Base-by-base conservation (phyloP, 495 filamentous ascomycete genomes). In the Talaromyces proteolyticus region DNA sequence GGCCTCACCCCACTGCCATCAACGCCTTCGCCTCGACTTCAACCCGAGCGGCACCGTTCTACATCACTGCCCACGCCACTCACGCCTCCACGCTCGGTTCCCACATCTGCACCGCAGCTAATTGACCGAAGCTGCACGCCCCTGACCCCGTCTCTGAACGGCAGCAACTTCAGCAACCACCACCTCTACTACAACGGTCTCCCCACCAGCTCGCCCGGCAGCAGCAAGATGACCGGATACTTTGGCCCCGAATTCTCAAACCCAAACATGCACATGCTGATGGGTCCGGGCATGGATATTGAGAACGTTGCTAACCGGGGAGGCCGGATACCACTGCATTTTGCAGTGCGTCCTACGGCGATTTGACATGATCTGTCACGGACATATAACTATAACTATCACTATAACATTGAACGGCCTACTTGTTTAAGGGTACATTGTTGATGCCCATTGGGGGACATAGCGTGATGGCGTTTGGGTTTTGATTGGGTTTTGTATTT, bases 71-170 rank as follows among this genome's bases (percentile, higher is more conserved):
- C 47, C 18, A 40, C 47, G 0, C 47, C 18, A 0, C 38, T 49
- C n/a, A 40, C 47, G 17, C 47, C 47, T 37, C 47, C 47, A 18
- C 16, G 47, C 8, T 49, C 47, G 1, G 36, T 49, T 23, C 47
- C 47, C 6, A 37, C 36, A 22, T 41, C 47, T 11, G 14, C 47
- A n/a, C 45, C 45, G 17, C 25, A 12, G 8, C 23, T 17, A 6
- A 29, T 18, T 14, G 25, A 19, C 6, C 26, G 44, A 19, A 47
- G 12, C 19, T 26, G 45, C 16, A 19, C 26, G 7, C 45, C 45
- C 23, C 17, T 34, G 4, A 47, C 26, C 18, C 20, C 45, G 23
- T 36, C 8, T 17, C 2, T 47, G 20, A 47, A 21, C 25, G 19
- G 37, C 5, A 22, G 6, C 23, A 5, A 29, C 34, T 18, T 6